These are phyloP conservation scores for Fusarium sp. DNA, from an alignment of 2,329 filamentous ascomycete genomes.

Conservation along the genomic window DNA sequence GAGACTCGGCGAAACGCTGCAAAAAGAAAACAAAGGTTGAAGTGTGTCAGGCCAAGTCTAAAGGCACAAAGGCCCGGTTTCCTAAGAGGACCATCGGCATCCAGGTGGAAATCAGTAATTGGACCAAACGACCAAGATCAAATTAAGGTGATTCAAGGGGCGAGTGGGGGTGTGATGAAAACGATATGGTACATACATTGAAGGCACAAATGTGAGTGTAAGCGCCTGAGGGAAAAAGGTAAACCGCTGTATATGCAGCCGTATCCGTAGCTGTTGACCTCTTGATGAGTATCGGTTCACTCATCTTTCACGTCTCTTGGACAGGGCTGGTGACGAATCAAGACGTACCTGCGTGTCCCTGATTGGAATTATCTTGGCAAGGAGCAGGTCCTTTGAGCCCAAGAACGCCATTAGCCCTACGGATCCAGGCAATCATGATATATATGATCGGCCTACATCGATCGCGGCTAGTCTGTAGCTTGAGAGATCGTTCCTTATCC, in stretches of 20 bases:
- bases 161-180: slow-evolving; percentile 34
- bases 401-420: slow-evolving; percentile 10
- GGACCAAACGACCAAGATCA: slow-evolving; percentile 16
- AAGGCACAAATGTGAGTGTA: slow-evolving; percentile 13
- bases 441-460: slow-evolving; percentile 20
- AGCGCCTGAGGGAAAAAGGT: slow-evolving; percentile 14
- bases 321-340: slow-evolving; percentile 1
- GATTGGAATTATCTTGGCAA: background rate
- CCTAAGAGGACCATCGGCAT: background rate
- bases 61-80: slow-evolving; percentile 21
- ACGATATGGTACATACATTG: slow-evolving; percentile 13
- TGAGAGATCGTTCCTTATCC: background rate
- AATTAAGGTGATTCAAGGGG: slow-evolving; percentile 38
- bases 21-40: slow-evolving; percentile 14
- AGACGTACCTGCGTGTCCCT: slow-evolving; percentile 2
- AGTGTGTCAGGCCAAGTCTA: slow-evolving; percentile 28
- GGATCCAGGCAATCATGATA: background rate
- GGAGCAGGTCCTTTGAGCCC: background rate
- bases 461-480: slow-evolving; percentile 5
- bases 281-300: slow-evolving; percentile 2
- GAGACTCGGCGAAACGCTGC: slow-evolving; percentile 25
- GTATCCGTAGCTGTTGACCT: slow-evolving; percentile 11
- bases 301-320: slow-evolving; percentile 1
- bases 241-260: background rate
- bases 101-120: slow-evolving; percentile 1